Evolutionary conservation across 495 filamentous ascomycete genomes (phyloP).

Genomic region (Lasiosphaeria hispida): DNA sequence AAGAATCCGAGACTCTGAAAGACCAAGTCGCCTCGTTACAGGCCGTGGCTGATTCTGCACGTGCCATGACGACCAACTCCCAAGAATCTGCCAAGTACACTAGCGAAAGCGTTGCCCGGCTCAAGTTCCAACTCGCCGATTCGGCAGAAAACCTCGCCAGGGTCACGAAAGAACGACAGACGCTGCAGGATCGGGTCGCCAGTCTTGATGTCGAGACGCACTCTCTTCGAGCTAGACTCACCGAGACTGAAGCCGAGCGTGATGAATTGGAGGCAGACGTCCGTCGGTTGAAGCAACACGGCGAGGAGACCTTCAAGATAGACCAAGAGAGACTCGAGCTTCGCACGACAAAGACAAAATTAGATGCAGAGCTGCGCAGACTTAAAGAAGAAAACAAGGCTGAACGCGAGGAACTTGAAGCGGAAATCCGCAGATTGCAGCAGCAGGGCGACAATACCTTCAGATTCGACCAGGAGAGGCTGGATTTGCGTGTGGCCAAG

Average conservation of each 20-base stretch:
- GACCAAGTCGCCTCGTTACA: slow-evolving; percentile 43
- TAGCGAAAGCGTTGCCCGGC: slow-evolving; percentile 27
- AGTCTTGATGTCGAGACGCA: slow-evolving; percentile 61
- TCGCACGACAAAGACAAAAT: slow-evolving; percentile 55
- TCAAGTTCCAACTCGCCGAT: slow-evolving; percentile 35
- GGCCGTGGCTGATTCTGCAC: slow-evolving; percentile 18
- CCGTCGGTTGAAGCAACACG: slow-evolving; percentile 46
- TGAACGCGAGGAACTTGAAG: slow-evolving; percentile 42
- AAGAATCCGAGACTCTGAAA: slow-evolving; percentile 50
- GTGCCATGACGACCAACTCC: slow-evolving; percentile 19
- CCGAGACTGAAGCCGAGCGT: slow-evolving; percentile 59
- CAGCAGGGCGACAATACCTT: slow-evolving; percentile 44
- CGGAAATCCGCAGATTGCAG: slow-evolving; percentile 48
- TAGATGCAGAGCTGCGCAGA: slow-evolving; percentile 58
- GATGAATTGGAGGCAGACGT: slow-evolving; percentile 62
- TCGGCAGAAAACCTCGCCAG: slow-evolving; percentile 33
- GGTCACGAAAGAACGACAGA: slow-evolving; percentile 56
- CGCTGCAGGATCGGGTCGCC: slow-evolving; percentile 61
- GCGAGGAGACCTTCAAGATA: slow-evolving; percentile 51
- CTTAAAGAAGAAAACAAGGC: slow-evolving; percentile 56
- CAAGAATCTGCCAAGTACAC: slow-evolving; percentile 29
- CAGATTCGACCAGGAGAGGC: slow-evolving; percentile 59
- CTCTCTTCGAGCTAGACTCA: slow-evolving; percentile 50
- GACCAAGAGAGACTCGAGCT: slow-evolving; percentile 63
- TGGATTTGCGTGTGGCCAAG: slow-evolving; percentile 59